A percentile compares a stretch with the other conserved stretches of the same genome.
phyloP scores from a whole-genome alignment of 73 alveolate species.

The Paramecium caudatum region DNA sequence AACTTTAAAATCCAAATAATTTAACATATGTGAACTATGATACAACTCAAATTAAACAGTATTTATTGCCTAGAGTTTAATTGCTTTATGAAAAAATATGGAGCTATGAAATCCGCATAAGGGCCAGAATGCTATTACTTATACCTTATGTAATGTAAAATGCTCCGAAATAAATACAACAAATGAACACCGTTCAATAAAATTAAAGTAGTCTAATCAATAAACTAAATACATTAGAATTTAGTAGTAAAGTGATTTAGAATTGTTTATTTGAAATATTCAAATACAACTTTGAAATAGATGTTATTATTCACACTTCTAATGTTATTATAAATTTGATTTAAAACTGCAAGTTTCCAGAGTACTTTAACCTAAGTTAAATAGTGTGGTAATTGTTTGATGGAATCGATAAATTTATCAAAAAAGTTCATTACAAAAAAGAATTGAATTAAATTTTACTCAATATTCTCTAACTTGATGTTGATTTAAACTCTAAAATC shows the following conservation, averaged over 20 bases:
- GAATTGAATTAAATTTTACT: constrained; percentile 14
- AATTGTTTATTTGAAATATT: constrained; percentile 14
- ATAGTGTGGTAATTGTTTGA: background rate
- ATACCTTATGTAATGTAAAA: background rate
- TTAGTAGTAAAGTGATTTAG: constrained; percentile 8
- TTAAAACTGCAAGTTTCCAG: background rate
- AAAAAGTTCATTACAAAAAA: constrained; percentile 38
- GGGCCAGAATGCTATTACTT: background rate
- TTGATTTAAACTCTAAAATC: background rate
- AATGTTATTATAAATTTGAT: background rate
- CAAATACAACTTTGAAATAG: background rate
- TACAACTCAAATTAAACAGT: background rate
- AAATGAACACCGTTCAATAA: background rate
- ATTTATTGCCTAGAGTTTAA: background rate
- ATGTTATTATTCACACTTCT: background rate
- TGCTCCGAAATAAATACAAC: background rate
- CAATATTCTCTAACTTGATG: background rate
- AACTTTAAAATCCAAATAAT: background rate
- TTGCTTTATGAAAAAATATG: background rate
- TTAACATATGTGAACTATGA: constrained; percentile 15
- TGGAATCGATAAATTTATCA: background rate
- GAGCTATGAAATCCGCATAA: constrained; percentile 22
- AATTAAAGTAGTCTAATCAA: background rate
- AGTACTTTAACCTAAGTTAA: background rate
- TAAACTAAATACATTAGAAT: background rate